These are phyloP conservation scores for Lobosporangium transversale DNA, from an alignment of 192 early-diverging fungal genomes.

Conservation along the genomic window DNA sequence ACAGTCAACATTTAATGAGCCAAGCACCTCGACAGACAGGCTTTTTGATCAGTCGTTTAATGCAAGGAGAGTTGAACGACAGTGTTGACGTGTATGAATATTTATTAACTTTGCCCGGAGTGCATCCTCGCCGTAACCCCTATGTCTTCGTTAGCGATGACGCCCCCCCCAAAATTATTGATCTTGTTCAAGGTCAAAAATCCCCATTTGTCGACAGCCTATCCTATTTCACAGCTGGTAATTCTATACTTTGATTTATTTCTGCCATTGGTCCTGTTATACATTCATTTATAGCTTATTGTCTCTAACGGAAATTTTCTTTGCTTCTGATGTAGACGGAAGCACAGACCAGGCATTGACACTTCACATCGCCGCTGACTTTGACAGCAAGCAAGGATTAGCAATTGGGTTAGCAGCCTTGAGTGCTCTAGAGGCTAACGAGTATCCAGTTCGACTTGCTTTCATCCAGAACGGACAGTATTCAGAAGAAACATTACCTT, in stretches of 20 bases:
- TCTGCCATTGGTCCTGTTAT: not conserved
- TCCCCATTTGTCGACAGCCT: constrained; percentile 38
- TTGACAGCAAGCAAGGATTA: constrained; percentile 61
- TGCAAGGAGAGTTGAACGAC: constrained; percentile 58
- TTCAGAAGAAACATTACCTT: not conserved
- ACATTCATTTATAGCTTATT: not conserved
- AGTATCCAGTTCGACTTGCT: constrained; percentile 53
- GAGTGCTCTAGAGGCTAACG: constrained; percentile 42
- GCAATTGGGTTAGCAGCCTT: constrained; percentile 63
- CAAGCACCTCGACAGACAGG: constrained; percentile 26
- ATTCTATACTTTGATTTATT: no score
- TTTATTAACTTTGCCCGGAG: constrained; percentile 71
- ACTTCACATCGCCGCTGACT: constrained; percentile 61
- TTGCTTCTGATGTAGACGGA: not conserved
- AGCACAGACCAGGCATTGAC: not conserved
- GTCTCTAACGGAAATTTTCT: not conserved
- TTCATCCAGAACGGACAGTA: constrained; percentile 63
- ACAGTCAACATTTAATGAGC: constrained; percentile 23
- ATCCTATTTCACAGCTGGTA: constrained; percentile 28
- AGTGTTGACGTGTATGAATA: constrained; percentile 73
- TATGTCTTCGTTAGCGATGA: constrained; percentile 66
- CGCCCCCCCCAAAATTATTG: constrained; percentile 51
- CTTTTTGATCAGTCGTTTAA: constrained; percentile 21
- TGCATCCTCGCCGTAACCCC: constrained; percentile 71
- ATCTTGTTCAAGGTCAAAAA: constrained; percentile 47